Evolutionary conservation across 2,329 filamentous ascomycete genomes (phyloP), one percentile per base, ranked within the genome.

Genomic region (Colletotrichum brevisporum): DNA sequence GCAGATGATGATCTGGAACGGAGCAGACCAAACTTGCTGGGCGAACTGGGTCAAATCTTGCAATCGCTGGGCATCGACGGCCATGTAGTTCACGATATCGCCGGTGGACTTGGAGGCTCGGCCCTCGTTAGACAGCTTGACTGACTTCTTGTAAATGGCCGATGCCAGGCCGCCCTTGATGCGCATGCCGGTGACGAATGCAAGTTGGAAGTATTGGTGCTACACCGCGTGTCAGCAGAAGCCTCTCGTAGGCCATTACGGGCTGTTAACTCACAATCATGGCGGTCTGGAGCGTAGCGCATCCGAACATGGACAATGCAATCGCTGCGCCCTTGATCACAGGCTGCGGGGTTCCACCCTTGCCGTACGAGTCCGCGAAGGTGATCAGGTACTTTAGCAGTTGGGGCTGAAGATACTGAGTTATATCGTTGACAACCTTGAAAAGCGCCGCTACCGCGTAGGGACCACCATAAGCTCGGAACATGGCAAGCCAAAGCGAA

Each of bases 11-110:
- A 99, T 99, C 80, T 99, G 97, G 81, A 98, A 97, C 3, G 96
- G 96, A 3, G 97, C 95, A 51, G 95, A 98, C 94, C 96, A 98
- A 12, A 97, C 84, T 79, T 98, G 95, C 78, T 97, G 95, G 18
- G 94, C 94, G 78, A 96, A 99, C 77, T 99, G 97, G 2, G 95
- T 94, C 66, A 99, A 84, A 81, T 99, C 96, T 76, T 98, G 93
- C 18, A 99, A 87, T 73, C 97, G 92, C 81, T 99, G 96, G 15
- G 95, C 95, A 78, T 99, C 96, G 10, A 99, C 95, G 53, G 97
- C 96, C 95, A 99, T 99, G 82, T 97, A 96, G 78, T 99, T 99
- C 78, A 99, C 96, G 76, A 99, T 98, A 76, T 99, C 97, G 66
- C 96, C 96, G 0, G 96, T 99, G 0, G 94, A 93, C 82, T 98